These are phyloP conservation scores for Leccinum pachyderme DNA, from an alignment of 1,284 basidiomycete genomes.

Conservation along the genomic window DNA sequence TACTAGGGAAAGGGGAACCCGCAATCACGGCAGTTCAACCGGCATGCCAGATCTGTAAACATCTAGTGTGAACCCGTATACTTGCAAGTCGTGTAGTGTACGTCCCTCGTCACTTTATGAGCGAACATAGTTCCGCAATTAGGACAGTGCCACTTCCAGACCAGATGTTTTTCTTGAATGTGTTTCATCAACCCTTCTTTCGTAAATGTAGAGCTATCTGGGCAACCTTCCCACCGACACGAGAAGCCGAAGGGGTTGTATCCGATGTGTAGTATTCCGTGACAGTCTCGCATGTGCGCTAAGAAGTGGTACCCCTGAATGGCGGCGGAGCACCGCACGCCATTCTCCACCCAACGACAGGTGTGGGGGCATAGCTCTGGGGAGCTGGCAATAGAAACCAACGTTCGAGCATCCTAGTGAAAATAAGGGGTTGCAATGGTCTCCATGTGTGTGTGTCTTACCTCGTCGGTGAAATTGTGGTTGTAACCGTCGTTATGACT, in stretches of 20 bases:
- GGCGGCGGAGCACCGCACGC: conserved; percentile 9
- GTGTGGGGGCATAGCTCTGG: conserved; percentile 25
- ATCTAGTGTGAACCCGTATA: neutral
- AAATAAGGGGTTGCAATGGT: conserved; percentile 8
- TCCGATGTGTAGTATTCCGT: conserved; percentile 17
- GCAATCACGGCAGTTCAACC: neutral
- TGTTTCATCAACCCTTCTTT: conserved; percentile 26
- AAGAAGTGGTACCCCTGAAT: conserved; percentile 22
- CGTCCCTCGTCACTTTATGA: conserved; percentile 17
- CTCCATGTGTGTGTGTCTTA: conserved; percentile 3
- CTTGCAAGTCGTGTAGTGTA: conserved; percentile 16
- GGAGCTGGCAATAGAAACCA: conserved; percentile 29
- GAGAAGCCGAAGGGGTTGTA: conserved; percentile 11
- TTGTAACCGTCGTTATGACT: conserved; percentile 25
- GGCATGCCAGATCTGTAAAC: neutral
- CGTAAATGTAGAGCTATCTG: conserved; percentile 15
- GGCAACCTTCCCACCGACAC: conserved; percentile 27
- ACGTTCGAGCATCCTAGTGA: conserved; percentile 24
- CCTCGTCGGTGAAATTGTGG: conserved; percentile 33
- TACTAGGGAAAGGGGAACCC: neutral
- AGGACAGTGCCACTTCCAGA: conserved; percentile 28
- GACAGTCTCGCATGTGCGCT: conserved; percentile 20
- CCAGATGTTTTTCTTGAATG: conserved; percentile 26
- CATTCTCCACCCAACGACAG: conserved; percentile 24
- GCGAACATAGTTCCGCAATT: conserved; percentile 22